Conservation (phyloP, 75 land plant species). For the Selaginella tamariscina region DNA sequence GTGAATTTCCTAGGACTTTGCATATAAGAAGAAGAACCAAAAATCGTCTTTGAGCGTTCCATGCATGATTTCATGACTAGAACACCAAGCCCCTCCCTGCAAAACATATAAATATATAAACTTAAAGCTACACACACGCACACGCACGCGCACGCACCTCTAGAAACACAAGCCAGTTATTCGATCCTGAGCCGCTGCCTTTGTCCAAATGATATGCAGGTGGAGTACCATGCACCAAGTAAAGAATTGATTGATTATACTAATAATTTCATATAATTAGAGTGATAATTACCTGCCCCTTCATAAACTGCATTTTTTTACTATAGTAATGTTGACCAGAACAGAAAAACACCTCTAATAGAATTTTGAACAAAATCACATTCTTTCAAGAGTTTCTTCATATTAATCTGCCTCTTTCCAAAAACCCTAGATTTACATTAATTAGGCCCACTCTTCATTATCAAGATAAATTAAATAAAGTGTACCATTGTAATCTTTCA, state of each 20-base stretch:
- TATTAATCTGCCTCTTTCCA: no score
- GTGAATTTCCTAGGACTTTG: slow-evolving; percentile 50
- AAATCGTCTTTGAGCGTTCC: slow-evolving; percentile 39
- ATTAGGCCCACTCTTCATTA: no score
- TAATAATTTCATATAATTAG: no score
- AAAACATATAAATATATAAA: slow-evolving; percentile 12
- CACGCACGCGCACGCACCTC: no score
- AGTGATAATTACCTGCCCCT: not conserved
- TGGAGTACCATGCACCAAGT: slow-evolving; percentile 84
- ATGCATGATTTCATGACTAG: slow-evolving; percentile 39
- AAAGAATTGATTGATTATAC: no score
- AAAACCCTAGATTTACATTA: no score
- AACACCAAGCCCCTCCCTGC: slow-evolving; percentile 99
- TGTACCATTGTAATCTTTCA: no score
- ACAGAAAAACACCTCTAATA: no score
- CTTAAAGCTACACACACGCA: not conserved
- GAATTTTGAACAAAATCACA: no score
- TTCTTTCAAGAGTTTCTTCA: no score
- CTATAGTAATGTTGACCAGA: not conserved
- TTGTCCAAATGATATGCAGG: slow-evolving; percentile 68
- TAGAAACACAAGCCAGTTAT: slow-evolving; percentile 68
- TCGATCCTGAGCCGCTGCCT: slow-evolving; percentile 61
- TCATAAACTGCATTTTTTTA: not conserved
- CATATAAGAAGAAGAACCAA: slow-evolving; percentile 80
- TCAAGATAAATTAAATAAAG: no score